Evolutionary conservation across 768 basidiomycete genomes (phyloP), one percentile per base, ranked within the genome.

Genomic region (Favolaschia claudopus): DNA sequence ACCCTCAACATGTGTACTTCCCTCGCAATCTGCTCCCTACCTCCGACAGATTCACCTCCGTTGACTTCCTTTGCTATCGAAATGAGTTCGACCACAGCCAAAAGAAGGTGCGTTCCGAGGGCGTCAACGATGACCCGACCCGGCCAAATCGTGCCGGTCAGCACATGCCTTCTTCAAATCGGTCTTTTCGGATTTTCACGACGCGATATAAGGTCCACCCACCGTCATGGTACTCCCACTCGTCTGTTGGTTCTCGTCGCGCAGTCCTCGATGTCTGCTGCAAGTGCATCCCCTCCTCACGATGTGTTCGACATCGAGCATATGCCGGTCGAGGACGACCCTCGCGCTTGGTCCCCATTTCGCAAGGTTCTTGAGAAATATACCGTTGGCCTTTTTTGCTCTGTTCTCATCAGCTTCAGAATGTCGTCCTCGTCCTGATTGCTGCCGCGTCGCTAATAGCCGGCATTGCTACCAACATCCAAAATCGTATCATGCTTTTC

Each of bases 401-500:
- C 45, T 12, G 32, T 60, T 24, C 43, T 19, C 10, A 25, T 34
- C 38, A 48, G 22, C 48, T 32, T 32, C 36, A 85, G 82, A 79
- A 81, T 55, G 58, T 79, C 10, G 77, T 77, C 22, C 72, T 87
- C 48, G 45, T 71, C 8, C 76, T 85, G 36, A 74, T 89, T 25
- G 74, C 85, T 5, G 71, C 77, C 19, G 87, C 85, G 5, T 72
- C 84, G 7, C 79, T 85, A 78, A 82, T 86, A 60, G 83, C 85
- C 12, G 86, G 87, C 2, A 74, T 89, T 13, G 79, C 79, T 5
- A 76, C 73, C 1, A 88, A 82, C 61, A 86, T 89, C 42, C 87
- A 88, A 66, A 90, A 88, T 70, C 88, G 87, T 88, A 28, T 20
- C 37, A 22, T 12, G 19, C 25, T 20, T 28, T 29, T 55, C 27